Evolutionary conservation across 2,329 filamentous ascomycete species (phyloP), one percentile per base, ranked within the genome.

Genomic region (Calonectria montana): DNA sequence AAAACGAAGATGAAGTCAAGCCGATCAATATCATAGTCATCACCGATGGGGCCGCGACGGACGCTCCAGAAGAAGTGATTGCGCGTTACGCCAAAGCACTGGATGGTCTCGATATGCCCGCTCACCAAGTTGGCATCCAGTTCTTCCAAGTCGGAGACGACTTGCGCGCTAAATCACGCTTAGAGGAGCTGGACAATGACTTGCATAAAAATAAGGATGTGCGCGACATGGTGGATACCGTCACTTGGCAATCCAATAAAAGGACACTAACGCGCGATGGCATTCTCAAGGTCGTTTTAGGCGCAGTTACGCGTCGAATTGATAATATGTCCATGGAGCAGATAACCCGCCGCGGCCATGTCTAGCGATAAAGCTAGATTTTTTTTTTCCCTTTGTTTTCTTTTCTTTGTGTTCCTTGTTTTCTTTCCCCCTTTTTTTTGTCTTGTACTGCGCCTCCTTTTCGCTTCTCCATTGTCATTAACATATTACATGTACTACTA

Each of bases 131-230:
- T 10, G 96, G 96, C 39, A 91, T 98, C 69, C 96, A 98, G 82
- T 98, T 98, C 86, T 97, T 98, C 87, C 96, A 98, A 84, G 94
- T 98, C 53, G 96, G 97, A 69, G 88, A 90, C 62, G 94, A 97
- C 76, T 80, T 84, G 0, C 85, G 83, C 0, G 96, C 96, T 0
- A 87, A 88, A 1, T 83, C 87, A 75, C 91, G 93, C 67, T 86
- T 98, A 45, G 85, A 89, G 76, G 87, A 92, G 57, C 87, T 98
- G 9, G 96, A 98, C 80, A 94, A 98, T 81, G 86, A 88, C 48
- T 79, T 89, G n/a, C 85, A 87, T 29, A 84, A 88, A 31, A 84
- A 87, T 35, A 85, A 87, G 35, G 86, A 88, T 16, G 81, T 96
- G 18, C 87, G 96, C 21, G 96, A 98, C 84, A 98, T 98, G 79